Conservation (phyloP, 768 basidiomycete species). For the Xerocomellus chrysenteron region DNA sequence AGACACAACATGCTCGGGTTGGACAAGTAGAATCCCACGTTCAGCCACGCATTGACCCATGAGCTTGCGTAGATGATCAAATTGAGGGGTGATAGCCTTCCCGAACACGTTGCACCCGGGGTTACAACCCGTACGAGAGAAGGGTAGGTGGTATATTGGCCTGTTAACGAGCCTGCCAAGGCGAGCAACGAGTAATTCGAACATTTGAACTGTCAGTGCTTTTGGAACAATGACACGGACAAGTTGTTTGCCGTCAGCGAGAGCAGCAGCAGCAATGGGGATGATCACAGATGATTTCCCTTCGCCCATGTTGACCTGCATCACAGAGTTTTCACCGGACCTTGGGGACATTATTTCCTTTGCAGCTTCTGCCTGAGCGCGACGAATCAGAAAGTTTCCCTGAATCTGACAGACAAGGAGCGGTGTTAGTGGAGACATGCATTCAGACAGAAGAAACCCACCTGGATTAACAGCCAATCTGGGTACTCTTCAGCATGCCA, state of each 20-base stretch:
- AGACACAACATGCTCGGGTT: slow-evolving; percentile 42
- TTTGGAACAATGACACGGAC: slow-evolving; percentile 48
- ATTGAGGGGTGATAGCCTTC: too few species aligned
- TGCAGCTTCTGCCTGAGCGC: slow-evolving; percentile 28
- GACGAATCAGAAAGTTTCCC: neutral
- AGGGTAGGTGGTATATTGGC: slow-evolving; percentile 46
- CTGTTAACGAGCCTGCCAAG: slow-evolving; percentile 43
- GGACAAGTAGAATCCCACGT: slow-evolving; percentile 42
- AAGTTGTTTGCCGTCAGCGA: slow-evolving; percentile 42
- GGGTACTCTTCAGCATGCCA: neutral
- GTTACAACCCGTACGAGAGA: slow-evolving; percentile 44
- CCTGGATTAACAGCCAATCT: neutral
- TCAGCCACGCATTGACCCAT: slow-evolving; percentile 35
- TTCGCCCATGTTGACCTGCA: slow-evolving; percentile 57
- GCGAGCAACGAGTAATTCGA: slow-evolving; percentile 40
- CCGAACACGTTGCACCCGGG: slow-evolving; percentile 11
- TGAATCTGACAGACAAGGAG: slow-evolving; percentile 15
- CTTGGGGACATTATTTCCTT: slow-evolving; percentile 43
- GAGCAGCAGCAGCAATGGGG: slow-evolving; percentile 39
- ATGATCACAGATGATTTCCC: slow-evolving; percentile 48
- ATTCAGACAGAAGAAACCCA: neutral
- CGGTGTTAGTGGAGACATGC: slow-evolving; percentile 20
- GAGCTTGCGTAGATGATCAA: slow-evolving; percentile 28
- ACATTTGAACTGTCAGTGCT: slow-evolving; percentile 42
- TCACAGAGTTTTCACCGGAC: slow-evolving; percentile 32